A percentile compares a stretch with the other conserved stretches of the same genome.
phyloP scores from a whole-genome alignment of 495 filamentous ascomycete genomes.

The Penicillium steckii region DNA sequence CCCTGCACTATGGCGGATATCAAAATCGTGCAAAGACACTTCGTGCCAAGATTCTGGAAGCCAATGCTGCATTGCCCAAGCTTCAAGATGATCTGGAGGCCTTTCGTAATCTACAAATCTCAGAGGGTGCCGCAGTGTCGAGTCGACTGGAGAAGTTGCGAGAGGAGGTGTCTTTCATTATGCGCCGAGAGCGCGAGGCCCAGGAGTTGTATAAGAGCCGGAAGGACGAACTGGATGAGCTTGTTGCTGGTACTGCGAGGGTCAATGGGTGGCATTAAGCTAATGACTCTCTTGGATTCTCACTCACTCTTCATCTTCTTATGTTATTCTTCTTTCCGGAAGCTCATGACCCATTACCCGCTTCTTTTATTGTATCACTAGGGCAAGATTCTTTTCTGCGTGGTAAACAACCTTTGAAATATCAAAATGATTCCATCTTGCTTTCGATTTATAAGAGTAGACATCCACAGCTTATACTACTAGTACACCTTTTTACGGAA shows the following conservation, averaged over 20 bases:
- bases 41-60: constrained; percentile 77
- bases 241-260: constrained; percentile 41
- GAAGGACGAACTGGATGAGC: constrained; percentile 73
- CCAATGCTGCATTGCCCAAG: constrained; percentile 71
- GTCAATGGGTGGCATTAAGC: constrained; percentile 49
- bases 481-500: too few relatives aligned
- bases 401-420: constrained; percentile 11
- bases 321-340: too few relatives aligned
- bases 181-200: constrained; percentile 80
- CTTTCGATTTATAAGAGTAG: too few relatives aligned
- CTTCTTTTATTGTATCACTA: constrained; percentile 24
- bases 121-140: constrained; percentile 72
- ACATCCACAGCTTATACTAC: too few relatives aligned
- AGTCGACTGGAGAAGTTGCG: constrained; percentile 72
- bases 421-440: too few relatives aligned
- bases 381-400: constrained; percentile 18
- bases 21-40: constrained; percentile 80
- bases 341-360: constrained; percentile 16
- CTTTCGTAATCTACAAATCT: constrained; percentile 73
- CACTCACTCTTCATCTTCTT: constrained; percentile 1
- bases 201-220: constrained; percentile 79
- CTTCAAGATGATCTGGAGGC: constrained; percentile 68
- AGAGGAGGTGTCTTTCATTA: constrained; percentile 80
- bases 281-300: background rate
- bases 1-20: constrained; percentile 84